Evolutionary conservation across 1,284 basidiomycete genomes (phyloP).

Genomic region (Sporisorium reilianum): DNA sequence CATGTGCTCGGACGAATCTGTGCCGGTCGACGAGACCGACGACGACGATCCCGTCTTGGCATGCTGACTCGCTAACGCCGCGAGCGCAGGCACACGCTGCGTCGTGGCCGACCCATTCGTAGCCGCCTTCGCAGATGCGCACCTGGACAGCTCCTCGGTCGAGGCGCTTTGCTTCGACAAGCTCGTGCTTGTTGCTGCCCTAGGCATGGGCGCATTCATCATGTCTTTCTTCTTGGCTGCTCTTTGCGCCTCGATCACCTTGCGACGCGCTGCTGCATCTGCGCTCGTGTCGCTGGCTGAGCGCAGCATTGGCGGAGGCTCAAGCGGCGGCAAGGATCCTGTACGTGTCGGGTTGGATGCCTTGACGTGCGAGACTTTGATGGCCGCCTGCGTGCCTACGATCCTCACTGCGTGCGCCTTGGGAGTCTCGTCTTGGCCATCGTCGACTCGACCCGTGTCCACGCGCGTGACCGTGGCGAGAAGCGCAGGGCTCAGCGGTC

Average conservation of each 20-base stretch:
- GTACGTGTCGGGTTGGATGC: not conserved
- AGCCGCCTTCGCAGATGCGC: not conserved
- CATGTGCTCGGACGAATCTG: conserved; percentile 17
- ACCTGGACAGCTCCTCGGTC: not conserved
- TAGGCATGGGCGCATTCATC: conserved; percentile 33
- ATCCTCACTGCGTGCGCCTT: conserved; percentile 40
- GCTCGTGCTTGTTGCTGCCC: conserved; percentile 21
- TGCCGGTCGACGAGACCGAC: conserved; percentile 33
- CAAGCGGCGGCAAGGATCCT: conserved; percentile 6
- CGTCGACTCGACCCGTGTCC: not conserved
- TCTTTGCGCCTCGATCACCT: conserved; percentile 54
- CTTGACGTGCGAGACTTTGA: conserved; percentile 23
- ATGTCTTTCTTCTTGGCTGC: conserved; percentile 45
- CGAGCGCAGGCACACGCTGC: conserved; percentile 2
- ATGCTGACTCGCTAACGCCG: conserved; percentile 22
- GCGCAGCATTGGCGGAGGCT: conserved; percentile 20
- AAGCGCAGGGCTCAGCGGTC: conserved; percentile 38
- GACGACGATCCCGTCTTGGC: conserved; percentile 42
- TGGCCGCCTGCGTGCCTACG: conserved; percentile 27
- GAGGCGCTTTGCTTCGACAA: conserved; percentile 10
- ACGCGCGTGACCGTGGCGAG: not conserved
- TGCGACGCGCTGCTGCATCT: conserved; percentile 37
- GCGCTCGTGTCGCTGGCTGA: conserved; percentile 27
- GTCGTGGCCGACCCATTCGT: not conserved
- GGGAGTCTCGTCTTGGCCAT: conserved; percentile 28